These are phyloP conservation scores for Mesembryanthemum crystallinum DNA, from an alignment of 148 eudicot species.

Conservation along the genomic window DNA sequence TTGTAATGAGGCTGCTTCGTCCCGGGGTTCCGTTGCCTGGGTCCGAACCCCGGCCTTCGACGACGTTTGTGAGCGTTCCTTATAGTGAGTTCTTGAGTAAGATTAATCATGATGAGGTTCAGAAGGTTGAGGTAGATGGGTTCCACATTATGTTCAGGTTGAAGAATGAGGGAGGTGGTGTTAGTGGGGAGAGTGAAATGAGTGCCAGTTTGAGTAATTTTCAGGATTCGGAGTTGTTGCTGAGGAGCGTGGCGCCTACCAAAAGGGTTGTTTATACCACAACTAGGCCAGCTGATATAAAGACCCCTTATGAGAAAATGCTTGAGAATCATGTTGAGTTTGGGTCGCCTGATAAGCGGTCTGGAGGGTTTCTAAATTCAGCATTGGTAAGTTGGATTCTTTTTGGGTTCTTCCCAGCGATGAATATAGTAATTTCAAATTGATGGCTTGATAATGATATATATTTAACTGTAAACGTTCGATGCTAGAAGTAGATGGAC, in stretches of 20 bases:
- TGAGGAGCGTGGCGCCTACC: slow-evolving; percentile 54
- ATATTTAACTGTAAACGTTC: not conserved
- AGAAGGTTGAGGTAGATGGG: slow-evolving; percentile 94
- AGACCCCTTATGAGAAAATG: slow-evolving; percentile 92
- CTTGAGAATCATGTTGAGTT: slow-evolving; percentile 77
- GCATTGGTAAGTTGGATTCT: slow-evolving; percentile 57
- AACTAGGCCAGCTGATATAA: slow-evolving; percentile 70
- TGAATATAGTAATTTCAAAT: not conserved
- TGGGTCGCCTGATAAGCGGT: slow-evolving; percentile 88
- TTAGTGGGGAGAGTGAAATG: slow-evolving; percentile 34
- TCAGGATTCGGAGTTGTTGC: slow-evolving; percentile 59
- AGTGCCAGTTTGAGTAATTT: slow-evolving; percentile 40
- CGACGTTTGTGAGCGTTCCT: slow-evolving; percentile 67
- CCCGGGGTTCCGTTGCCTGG: slow-evolving; percentile 78
- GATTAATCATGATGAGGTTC: slow-evolving; percentile 65
- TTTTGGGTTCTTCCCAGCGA: slow-evolving; percentile 12
- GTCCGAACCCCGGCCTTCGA: slow-evolving; percentile 55
- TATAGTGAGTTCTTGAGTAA: slow-evolving; percentile 83
- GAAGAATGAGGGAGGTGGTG: slow-evolving; percentile 48
- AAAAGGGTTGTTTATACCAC: slow-evolving; percentile 73
- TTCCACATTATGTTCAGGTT: slow-evolving; percentile 78
- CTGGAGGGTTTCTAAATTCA: slow-evolving; percentile 77
- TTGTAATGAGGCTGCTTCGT: slow-evolving; percentile 68
- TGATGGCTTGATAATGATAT: not conserved
- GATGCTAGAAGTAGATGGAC: not conserved